A percentile compares a stretch with the other conserved stretches of the same genome.
phyloP scores from a whole-genome alignment of 495 filamentous ascomycete genomes.

The Aspergillus baeticus region DNA sequence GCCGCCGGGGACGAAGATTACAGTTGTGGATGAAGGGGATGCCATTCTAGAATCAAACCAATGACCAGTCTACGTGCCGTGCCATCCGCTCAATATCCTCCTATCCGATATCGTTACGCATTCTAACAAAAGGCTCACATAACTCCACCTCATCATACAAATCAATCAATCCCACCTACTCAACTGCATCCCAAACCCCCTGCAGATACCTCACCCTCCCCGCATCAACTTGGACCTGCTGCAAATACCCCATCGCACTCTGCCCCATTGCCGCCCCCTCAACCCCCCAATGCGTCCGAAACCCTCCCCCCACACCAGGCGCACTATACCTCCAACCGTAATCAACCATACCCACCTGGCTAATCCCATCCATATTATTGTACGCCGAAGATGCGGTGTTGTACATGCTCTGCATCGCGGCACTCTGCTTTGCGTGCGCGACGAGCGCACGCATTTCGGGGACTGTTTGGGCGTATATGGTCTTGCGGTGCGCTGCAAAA shows the following conservation, averaged over 20 bases:
- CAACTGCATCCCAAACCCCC: not conserved
- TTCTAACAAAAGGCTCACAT: no score
- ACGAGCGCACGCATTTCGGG: conserved; percentile 1
- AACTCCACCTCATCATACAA: no score
- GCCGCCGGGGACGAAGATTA: no score
- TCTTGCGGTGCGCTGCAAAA: conserved; percentile 1
- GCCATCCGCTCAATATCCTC: no score
- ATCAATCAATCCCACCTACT: not conserved
- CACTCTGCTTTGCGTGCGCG: not conserved
- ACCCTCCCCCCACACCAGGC: not conserved
- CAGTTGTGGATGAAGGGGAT: no score
- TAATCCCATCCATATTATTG: no score
- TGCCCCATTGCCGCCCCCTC: conserved; percentile 2
- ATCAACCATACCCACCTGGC: no score
- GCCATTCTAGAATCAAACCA: no score
- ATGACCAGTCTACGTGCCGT: no score
- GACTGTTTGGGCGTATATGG: not conserved
- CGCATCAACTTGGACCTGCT: not conserved
- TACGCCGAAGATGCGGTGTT: not conserved
- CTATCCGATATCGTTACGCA: no score
- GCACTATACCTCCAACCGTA: not conserved
- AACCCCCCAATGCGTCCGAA: conserved; percentile 3
- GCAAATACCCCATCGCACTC: not conserved
- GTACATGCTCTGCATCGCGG: not conserved
- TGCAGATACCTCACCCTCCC: not conserved